These are phyloP conservation scores for Xanthoceras sorbifolium DNA, from an alignment of 345 rosid species.

Conservation along the genomic window DNA sequence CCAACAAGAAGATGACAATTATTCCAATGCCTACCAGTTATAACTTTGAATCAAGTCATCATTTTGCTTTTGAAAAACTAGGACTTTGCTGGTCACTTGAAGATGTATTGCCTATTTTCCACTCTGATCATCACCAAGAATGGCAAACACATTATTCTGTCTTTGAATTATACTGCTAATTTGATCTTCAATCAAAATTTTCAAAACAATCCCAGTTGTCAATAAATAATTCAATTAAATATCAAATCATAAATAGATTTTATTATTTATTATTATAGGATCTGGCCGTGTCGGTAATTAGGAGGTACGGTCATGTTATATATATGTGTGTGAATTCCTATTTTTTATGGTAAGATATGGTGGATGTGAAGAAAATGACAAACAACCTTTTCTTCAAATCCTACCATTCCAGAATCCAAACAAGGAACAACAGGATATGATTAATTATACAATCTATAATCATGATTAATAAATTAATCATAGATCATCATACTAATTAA, in stretches of 20 bases:
- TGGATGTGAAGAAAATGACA: conserved; percentile 37
- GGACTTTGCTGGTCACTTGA: neutral
- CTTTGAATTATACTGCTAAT: conserved; percentile 28
- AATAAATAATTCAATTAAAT: neutral
- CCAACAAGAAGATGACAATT: neutral
- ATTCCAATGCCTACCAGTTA: neutral
- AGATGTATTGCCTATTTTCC: conserved; percentile 1
- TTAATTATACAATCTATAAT: conserved; percentile 4
- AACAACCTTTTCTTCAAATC: conserved; percentile 39
- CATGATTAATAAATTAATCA: neutral
- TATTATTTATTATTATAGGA: neutral
- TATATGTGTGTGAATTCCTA: neutral
- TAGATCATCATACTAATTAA: conserved; percentile 31
- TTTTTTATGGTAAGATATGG: conserved; percentile 23
- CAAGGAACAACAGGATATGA: conserved; percentile 8
- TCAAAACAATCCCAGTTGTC: conserved; percentile 2
- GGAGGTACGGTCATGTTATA: conserved; percentile 18
- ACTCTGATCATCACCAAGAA: conserved; percentile 22
- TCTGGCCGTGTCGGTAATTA: conserved; percentile 17
- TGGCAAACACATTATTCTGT: conserved; percentile 37
- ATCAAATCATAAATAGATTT: neutral
- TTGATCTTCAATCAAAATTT: neutral
- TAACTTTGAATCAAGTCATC: neutral
- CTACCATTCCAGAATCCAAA: conserved; percentile 15
- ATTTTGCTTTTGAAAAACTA: neutral